Base-by-base conservation (phyloP, 352 stramenopile genomes). In the Globisporangium viniferum region DNA sequence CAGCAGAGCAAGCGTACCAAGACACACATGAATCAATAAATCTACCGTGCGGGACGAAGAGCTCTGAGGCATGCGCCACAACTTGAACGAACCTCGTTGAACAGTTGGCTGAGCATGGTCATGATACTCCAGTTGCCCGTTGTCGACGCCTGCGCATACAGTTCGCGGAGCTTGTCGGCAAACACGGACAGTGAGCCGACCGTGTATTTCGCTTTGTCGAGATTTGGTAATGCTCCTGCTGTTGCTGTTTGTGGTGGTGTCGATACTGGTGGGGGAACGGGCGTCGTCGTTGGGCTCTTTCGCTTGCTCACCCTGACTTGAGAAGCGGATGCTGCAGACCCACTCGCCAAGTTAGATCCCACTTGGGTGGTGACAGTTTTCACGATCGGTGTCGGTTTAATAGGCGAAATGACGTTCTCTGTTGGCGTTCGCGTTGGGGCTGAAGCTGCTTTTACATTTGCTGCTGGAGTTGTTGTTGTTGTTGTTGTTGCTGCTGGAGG, bases 21-120 rank as follows among this genome's bases (percentile, higher is more conserved):
- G 20, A 9, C 31, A 31, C 51, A 56, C 22, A 41, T 6, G 27
- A 36, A 36, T 31, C 51, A 20, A 3, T 18, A 18, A 18, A 36
- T 36, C 18, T 18, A 36, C 10, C 4, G 22, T 7, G 35, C 8
- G 2, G 12, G 22, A 20, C 7, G 22, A 59, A 59, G 36, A 44
- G 10, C 0, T 15, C 9, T 2, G 10, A 44, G 36, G 2, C 10
- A 44, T 44, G 8, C 36, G 4, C 36, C 36, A 44, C 36, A 15
- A 36, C 35, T 24, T 8, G 14, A 27, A 53, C 39, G 39, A 51
- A 62, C 67, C 46, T 68, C 69, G 59, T 64, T 64, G 31, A 74
- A 59, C 1, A 74, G 55, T 46, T 66, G 31, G 18, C 51, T 58
- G 27, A 74, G 63, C 64, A 74, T 69, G 0, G 51, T 49, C 33